phyloP scores from a whole-genome alignment of 352 stramenopile species.

The Phytophthora europaea region DNA sequence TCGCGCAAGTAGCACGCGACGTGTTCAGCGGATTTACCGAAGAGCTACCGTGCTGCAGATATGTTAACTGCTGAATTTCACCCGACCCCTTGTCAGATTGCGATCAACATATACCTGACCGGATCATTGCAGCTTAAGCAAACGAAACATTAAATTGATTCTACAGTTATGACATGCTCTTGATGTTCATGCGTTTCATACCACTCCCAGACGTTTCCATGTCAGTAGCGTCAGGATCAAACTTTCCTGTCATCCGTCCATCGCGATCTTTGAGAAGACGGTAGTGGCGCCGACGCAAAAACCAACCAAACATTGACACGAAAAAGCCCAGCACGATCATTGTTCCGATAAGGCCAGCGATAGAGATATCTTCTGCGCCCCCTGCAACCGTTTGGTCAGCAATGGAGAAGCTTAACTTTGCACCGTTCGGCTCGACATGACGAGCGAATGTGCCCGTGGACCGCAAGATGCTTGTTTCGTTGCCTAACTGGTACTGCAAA shows the following conservation, averaged over 20 bases:
- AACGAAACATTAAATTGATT: conserved; percentile 3
- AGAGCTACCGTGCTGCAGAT: neutral
- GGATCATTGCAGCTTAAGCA: neutral
- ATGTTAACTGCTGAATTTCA: neutral
- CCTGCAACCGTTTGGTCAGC: conserved; percentile 69
- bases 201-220: conserved; percentile 35
- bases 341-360: conserved; percentile 67
- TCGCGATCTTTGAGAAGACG: conserved; percentile 44
- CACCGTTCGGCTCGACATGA: conserved; percentile 62
- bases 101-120: neutral
- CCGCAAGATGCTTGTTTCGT: conserved; percentile 67
- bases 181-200: conserved; percentile 83
- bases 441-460: conserved; percentile 76
- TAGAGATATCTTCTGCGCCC: conserved; percentile 74
- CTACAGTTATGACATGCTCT: conserved; percentile 50
- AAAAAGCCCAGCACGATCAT: conserved; percentile 68
- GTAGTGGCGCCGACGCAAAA: conserved; percentile 64
- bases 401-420: conserved; percentile 78
- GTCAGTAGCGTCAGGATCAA: neutral
- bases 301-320: conserved; percentile 69
- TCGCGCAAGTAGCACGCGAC: conserved; percentile 58
- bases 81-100: neutral
- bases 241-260: conserved; percentile 13
- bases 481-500: conserved; percentile 62
- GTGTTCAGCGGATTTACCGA: neutral